These are phyloP conservation scores for Penicillium canescens DNA, from an alignment of 495 filamentous ascomycete genomes.

Conservation along the genomic window DNA sequence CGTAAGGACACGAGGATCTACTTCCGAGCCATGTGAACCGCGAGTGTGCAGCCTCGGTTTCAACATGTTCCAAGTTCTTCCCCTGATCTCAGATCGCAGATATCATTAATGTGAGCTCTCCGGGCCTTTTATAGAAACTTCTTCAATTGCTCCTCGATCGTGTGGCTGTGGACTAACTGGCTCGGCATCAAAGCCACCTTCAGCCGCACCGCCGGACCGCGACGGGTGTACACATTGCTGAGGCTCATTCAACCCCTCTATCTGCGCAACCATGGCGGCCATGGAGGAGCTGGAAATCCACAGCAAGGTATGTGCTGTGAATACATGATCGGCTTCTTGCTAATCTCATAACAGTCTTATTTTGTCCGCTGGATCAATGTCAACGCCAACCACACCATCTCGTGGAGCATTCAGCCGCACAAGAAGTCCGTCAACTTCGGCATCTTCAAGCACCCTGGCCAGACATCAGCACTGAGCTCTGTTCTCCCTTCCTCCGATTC, in stretches of 20 bases:
- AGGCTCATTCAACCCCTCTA: constrained; percentile 12
- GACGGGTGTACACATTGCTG: constrained; percentile 14
- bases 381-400: constrained; percentile 84
- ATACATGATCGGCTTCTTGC: neutral
- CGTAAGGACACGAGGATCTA: neutral
- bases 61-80: constrained; percentile 6
- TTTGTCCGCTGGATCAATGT: constrained; percentile 97
- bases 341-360: constrained; percentile 68
- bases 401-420: constrained; percentile 95
- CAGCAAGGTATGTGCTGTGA: constrained; percentile 73
- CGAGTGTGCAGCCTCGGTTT: constrained; percentile 21
- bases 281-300: constrained; percentile 98
- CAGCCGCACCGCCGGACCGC: constrained; percentile 27
- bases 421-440: constrained; percentile 98
- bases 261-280: constrained; percentile 66
- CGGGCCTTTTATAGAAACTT: neutral
- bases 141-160: neutral
- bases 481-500: constrained; percentile 42
- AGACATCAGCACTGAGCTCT: constrained; percentile 52
- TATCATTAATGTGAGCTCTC: neutral
- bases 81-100: neutral
- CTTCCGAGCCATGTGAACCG: constrained; percentile 10
- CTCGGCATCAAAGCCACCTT: constrained; percentile 13
- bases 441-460: constrained; percentile 92
- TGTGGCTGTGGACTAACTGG: constrained; percentile 1